phyloP scores from a whole-genome alignment of 1,284 basidiomycete genomes.

The Albatrellus sp. region DNA sequence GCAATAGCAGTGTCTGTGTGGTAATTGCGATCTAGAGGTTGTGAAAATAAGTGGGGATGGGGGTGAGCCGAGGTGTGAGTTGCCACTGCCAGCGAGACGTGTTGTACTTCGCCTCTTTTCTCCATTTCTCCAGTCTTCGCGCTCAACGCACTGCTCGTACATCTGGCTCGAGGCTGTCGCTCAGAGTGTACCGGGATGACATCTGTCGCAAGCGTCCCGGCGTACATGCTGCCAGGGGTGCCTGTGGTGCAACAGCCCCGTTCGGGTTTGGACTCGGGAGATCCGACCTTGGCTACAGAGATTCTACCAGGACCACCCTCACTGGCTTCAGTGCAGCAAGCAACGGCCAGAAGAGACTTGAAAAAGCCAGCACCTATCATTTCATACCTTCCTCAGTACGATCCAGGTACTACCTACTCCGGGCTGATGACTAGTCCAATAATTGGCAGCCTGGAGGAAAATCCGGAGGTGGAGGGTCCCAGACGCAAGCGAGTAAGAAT shows the following conservation, averaged over 20 bases:
- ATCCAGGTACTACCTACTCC: slow-evolving; percentile 74
- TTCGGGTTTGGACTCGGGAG: slow-evolving; percentile 45
- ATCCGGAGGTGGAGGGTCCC: slow-evolving; percentile 46
- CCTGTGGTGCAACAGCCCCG: slow-evolving; percentile 61
- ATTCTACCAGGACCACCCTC: slow-evolving; percentile 74
- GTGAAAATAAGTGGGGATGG: too few species aligned
- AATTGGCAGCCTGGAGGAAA: slow-evolving; percentile 44
- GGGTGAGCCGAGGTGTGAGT: too few species aligned
- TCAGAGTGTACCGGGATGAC: slow-evolving; percentile 16
- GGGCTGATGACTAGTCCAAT: slow-evolving; percentile 35
- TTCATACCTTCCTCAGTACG: slow-evolving; percentile 68
- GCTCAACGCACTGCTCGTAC: too few species aligned
- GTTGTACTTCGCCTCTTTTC: too few species aligned
- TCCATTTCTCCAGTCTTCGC: too few species aligned
- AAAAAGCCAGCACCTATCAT: slow-evolving; percentile 51
- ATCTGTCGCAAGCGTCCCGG: slow-evolving; percentile 54
- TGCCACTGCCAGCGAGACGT: too few species aligned
- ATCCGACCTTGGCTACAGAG: slow-evolving; percentile 67
- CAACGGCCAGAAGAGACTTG: slow-evolving; percentile 56
- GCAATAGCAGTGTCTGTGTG: too few species aligned
- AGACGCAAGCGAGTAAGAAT: slow-evolving; percentile 59
- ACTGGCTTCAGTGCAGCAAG: slow-evolving; percentile 52
- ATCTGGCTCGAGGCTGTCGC: too few species aligned
- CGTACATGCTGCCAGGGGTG: slow-evolving; percentile 55
- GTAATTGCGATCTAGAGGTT: too few species aligned